Evolutionary conservation across 2,329 filamentous ascomycete genomes (phyloP).

Genomic region (Colletotrichum sansevieriae): DNA sequence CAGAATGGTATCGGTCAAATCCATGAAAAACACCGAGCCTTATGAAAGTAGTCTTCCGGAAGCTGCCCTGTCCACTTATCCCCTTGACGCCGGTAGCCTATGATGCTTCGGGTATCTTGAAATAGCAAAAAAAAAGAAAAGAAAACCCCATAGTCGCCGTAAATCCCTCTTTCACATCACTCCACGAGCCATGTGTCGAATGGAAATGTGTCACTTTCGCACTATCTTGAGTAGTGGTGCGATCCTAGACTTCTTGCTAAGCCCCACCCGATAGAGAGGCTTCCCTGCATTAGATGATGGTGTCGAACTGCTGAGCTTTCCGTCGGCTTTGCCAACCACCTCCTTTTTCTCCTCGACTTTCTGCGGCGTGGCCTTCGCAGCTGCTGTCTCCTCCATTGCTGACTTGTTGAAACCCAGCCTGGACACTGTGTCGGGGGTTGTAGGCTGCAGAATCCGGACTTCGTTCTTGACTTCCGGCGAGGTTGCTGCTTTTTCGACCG

Average conservation of each 20-base stretch:
- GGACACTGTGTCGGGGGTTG: constrained; percentile 16
- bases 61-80: neutral
- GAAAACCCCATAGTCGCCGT: neutral
- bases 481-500: neutral
- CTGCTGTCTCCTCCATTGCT: constrained; percentile 14
- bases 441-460: constrained; percentile 28
- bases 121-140: neutral
- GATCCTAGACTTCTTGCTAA: constrained; percentile 64
- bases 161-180: neutral
- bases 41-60: neutral
- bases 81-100: constrained; percentile 16
- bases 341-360: constrained; percentile 38
- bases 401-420: constrained; percentile 11
- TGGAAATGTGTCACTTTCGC: constrained; percentile 50
- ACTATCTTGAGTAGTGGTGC: constrained; percentile 65
- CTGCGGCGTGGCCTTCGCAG: neutral
- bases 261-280: constrained; percentile 62
- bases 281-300: constrained; percentile 47
- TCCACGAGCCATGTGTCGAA: neutral
- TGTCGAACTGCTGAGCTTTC: constrained; percentile 34
- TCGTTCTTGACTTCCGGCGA: neutral
- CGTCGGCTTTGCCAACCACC: constrained; percentile 28
- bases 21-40: neutral
- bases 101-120: constrained; percentile 28
- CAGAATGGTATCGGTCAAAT: neutral